phyloP scores from a whole-genome alignment of 352 stramenopile species.

The Globisporangium carolinianum region DNA sequence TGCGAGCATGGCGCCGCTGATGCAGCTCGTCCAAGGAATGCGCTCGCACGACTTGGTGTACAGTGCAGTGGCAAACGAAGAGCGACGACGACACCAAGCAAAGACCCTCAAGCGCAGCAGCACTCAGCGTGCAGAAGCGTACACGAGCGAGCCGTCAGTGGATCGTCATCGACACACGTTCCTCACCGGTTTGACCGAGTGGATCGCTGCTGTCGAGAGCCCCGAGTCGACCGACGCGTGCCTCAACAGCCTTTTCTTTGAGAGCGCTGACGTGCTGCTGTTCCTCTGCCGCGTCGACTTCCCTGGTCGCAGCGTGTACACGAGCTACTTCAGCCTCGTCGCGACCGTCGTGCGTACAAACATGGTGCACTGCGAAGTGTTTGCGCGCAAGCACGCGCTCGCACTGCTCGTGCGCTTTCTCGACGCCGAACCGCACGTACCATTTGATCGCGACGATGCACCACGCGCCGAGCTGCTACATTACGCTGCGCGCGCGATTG shows the following conservation, averaged over 20 bases:
- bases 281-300: constrained; percentile 14
- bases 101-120: too few relatives aligned
- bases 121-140: too few relatives aligned
- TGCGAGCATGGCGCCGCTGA: constrained; percentile 13
- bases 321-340: constrained; percentile 23
- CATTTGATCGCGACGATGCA: constrained; percentile 2
- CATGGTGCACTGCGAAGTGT: constrained; percentile 22
- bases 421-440: background rate
- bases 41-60: constrained; percentile 8
- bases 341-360: constrained; percentile 18
- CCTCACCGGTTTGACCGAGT: constrained; percentile 20
- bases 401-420: constrained; percentile 10
- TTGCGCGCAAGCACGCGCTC: constrained; percentile 19
- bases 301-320: constrained; percentile 8
- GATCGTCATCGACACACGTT: constrained; percentile 8
- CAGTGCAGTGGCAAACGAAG: background rate
- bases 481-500: constrained; percentile 16
- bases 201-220: constrained; percentile 23
- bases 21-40: constrained; percentile 17
- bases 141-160: too few relatives aligned
- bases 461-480: constrained; percentile 16
- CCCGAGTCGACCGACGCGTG: constrained; percentile 24
- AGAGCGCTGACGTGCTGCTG: constrained; percentile 22
- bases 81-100: too few relatives aligned
- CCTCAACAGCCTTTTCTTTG: constrained; percentile 25